phyloP scores from a whole-genome alignment of 176 grass and related monocot genomes.

The Rhynchospora breviuscula region DNA sequence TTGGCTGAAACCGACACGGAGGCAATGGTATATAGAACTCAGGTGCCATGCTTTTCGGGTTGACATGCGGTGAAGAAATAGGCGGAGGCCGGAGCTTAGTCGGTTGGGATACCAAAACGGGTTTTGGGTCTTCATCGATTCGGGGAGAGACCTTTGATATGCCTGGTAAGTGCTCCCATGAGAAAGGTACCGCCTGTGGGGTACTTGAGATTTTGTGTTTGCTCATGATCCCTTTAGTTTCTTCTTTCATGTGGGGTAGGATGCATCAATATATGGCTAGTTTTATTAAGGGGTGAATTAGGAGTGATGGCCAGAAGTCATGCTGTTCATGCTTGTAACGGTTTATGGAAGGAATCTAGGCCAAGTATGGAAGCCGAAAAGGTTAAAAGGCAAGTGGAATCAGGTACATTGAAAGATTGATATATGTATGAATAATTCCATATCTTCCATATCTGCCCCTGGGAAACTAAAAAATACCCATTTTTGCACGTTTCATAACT shows the following conservation, averaged over 20 bases:
- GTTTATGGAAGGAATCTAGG: not conserved
- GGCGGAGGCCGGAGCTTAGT: not conserved
- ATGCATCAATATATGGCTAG: not conserved
- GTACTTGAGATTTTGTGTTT: not conserved
- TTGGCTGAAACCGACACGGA: conserved; percentile 17
- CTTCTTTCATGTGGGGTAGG: not conserved
- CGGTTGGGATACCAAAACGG: not conserved
- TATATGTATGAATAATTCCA: not conserved
- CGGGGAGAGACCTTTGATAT: conserved; percentile 46
- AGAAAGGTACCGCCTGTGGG: conserved; percentile 50
- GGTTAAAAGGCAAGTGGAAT: not conserved
- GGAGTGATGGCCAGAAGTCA: not conserved
- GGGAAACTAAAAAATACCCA: conserved; percentile 7
- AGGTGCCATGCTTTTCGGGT: conserved; percentile 13
- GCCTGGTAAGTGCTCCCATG: conserved; percentile 88
- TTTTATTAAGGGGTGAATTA: not conserved
- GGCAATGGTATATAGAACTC: conserved; percentile 46
- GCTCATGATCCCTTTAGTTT: conserved; percentile 15
- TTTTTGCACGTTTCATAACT: not conserved
- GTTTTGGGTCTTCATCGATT: conserved; percentile 4
- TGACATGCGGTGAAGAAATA: not conserved
- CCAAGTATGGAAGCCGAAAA: conserved; percentile 7
- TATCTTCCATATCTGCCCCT: not conserved
- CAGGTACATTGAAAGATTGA: not conserved
- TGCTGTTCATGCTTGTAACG: conserved; percentile 22